phyloP scores from a whole-genome alignment of 148 eudicot genomes.

The Amaranthus cruentus region DNA sequence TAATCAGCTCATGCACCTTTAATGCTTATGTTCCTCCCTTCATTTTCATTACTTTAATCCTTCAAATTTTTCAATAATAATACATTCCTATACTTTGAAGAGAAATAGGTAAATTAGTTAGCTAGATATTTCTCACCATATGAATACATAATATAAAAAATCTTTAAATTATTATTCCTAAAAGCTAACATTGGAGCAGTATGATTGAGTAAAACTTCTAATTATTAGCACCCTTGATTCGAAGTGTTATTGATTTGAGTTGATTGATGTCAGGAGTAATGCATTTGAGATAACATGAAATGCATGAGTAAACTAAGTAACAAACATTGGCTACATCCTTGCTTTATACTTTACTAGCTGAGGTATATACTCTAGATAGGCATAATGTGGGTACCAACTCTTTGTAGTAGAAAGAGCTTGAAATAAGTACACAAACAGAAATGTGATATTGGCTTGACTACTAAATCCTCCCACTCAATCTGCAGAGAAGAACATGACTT shows the following conservation, averaged over 20 bases:
- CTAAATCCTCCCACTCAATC: constrained; percentile 52
- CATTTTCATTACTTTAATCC: not conserved
- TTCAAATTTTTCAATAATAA: constrained; percentile 18
- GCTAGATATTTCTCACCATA: no score
- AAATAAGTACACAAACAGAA: constrained; percentile 89
- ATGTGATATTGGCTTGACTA: constrained; percentile 48
- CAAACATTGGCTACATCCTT: constrained; percentile 6
- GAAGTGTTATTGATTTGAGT: no score
- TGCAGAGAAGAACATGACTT: constrained; percentile 81
- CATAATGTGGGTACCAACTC: constrained; percentile 80
- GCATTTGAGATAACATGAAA: no score
- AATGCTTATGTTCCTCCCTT: constrained; percentile 21
- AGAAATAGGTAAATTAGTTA: no score
- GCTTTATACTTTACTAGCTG: constrained; percentile 52
- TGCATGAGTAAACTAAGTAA: no score
- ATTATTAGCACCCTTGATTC: no score
- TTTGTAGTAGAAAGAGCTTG: constrained; percentile 82
- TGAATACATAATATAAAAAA: no score
- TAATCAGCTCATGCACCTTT: constrained; percentile 78
- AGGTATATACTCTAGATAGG: constrained; percentile 80
- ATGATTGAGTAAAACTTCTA: no score
- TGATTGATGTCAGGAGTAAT: no score
- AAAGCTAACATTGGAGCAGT: no score
- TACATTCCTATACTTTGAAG: not conserved
- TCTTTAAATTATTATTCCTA: no score